Percentiles rank a stretch among this genome's conserved stretches.
These are phyloP conservation scores for Trichophyton verrucosum DNA, from an alignment of 2,329 filamentous ascomycete genomes.

Conservation along the genomic window DNA sequence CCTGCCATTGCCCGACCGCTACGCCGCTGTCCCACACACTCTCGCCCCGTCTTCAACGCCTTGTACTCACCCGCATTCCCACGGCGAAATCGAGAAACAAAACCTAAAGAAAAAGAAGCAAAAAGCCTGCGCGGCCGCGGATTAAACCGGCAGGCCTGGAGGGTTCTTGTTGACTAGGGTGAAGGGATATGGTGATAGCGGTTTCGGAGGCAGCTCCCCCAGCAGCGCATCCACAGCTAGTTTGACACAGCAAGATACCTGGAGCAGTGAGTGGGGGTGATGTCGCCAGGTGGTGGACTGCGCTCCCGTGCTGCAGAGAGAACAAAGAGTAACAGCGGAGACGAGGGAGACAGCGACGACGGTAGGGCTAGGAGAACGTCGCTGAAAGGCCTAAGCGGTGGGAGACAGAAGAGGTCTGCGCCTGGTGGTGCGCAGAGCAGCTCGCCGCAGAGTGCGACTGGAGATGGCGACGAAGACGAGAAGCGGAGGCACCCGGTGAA, in stretches of 20 bases:
- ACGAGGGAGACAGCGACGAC: background rate
- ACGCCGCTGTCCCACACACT: background rate
- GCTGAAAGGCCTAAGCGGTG: background rate
- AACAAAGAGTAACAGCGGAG: background rate
- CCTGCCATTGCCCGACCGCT: background rate
- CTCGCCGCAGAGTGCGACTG: conserved; percentile 35
- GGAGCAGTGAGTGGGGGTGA: background rate
- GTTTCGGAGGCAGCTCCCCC: conserved; percentile 10
- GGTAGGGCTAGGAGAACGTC: background rate
- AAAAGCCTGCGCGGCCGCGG: background rate
- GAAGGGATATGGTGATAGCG: conserved; percentile 11
- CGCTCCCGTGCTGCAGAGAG: background rate
- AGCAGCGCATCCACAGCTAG: background rate
- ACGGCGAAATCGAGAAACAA: background rate
- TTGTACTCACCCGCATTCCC: background rate
- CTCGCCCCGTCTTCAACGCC: background rate
- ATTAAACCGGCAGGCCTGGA: background rate
- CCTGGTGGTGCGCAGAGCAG: conserved; percentile 32
- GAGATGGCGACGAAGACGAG: conserved; percentile 35
- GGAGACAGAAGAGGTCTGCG: conserved; percentile 10
- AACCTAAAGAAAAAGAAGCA: background rate
- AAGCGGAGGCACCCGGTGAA: conserved; percentile 40
- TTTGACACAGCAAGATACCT: background rate
- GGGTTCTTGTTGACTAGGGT: background rate
- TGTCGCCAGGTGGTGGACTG: background rate